Evolutionary conservation across 1,284 basidiomycete species (phyloP), one percentile per base, ranked within the genome.

Genomic region (Puccinia polysora): DNA sequence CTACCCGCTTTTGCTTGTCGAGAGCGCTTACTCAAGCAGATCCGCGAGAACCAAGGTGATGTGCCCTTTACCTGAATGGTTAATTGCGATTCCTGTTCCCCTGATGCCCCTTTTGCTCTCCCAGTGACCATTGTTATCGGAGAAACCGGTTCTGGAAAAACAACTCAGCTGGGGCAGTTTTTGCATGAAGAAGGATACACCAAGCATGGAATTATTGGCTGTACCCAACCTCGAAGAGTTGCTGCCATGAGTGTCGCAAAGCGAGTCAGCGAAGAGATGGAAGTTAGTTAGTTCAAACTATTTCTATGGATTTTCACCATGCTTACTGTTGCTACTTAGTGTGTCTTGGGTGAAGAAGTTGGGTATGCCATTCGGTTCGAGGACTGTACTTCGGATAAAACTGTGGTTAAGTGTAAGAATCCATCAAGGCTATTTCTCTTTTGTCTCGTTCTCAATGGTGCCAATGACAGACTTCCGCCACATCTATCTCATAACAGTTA

Each of bases 191-290:
- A 97, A 76, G 94, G 95, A 1, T 97, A 95, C 79, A 91, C 91
- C 74, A 81, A 84, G 18, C 85, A 88, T 79, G 94, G 94, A 7
- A 84, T 96, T 45, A 86, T 98, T 52, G 93, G 93, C 6, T 98
- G 94, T 77, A 98, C 95, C 0, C 94, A 97, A 79, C 94, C 94
- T 47, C 86, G 95, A 78, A 91, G 94, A 83, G 94, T 97, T 12
- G 94, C 95, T 58, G 94, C 95, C 12, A 97, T 98, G 94, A 94
- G 90, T 15, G 95, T 97, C 2, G 95, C 95, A 7, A 97, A 97
- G 82, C 92, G 95, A 82, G 95, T 97, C 72, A 93, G 90, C 78
- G 95, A 98, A 78, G 95, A 98, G 81, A 85, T 85, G 84, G 83
- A 84, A 77, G 83, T 83, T 5, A 89, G 96, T 56, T 5, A 25